Conservation (phyloP, 306 rosid genomes). For the Begonia masoniana region DNA sequence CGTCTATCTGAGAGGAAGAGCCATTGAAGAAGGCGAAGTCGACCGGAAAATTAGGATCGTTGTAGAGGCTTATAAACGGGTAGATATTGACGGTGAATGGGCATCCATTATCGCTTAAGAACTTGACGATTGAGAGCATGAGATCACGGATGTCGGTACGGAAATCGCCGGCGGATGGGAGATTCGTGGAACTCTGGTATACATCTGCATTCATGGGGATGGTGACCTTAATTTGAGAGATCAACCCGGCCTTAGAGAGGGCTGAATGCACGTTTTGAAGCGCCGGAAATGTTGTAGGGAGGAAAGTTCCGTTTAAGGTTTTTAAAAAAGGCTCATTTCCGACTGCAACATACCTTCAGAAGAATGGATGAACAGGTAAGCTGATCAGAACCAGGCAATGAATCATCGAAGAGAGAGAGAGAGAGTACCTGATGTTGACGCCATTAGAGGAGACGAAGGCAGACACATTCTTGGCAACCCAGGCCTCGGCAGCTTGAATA, state of each 20-base stretch:
- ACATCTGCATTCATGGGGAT: constrained; percentile 75
- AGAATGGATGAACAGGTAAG: background rate
- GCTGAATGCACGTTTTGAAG: constrained; percentile 82
- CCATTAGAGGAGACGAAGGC: constrained; percentile 14
- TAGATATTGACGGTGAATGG: constrained; percentile 83
- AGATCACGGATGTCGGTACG: constrained; percentile 53
- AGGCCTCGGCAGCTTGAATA: constrained; percentile 53
- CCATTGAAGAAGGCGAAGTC: constrained; percentile 87
- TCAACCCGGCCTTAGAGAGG: constrained; percentile 61
- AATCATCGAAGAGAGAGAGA: background rate
- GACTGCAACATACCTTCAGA: constrained; percentile 74
- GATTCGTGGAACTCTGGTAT: constrained; percentile 27
- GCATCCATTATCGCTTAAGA: constrained; percentile 60
- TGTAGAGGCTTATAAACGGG: constrained; percentile 80
- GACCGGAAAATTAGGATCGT: constrained; percentile 42
- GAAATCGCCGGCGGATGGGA: constrained; percentile 75
- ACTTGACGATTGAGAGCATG: constrained; percentile 61
- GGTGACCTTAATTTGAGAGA: constrained; percentile 54
- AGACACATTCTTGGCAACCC: constrained; percentile 87
- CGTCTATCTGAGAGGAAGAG: constrained; percentile 35
- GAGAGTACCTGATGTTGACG: constrained; percentile 2
- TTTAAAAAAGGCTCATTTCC: constrained; percentile 92
- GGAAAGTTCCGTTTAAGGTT: constrained; percentile 60
- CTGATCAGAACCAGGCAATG: too few species aligned
- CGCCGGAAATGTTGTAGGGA: constrained; percentile 62